Evolutionary conservation across 257 asterid genomes (phyloP), one percentile per base, ranked within the genome.

Genomic region (Datura wrightii): DNA sequence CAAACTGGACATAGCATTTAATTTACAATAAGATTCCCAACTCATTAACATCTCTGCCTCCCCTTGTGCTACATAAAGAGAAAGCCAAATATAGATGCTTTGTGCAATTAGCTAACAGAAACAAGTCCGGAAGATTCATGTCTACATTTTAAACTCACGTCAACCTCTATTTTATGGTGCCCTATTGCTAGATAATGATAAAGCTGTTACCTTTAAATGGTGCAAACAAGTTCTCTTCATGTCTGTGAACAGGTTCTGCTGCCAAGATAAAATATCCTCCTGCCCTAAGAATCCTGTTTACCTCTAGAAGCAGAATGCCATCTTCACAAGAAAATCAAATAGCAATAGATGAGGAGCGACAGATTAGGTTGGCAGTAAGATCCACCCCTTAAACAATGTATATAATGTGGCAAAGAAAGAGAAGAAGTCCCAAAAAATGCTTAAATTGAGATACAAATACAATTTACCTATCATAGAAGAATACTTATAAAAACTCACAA

Each of bases 241-340:
- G 60, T 80, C 74, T 46, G 66, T 82, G 82, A 83, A 84, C 83
- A 34, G 89, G 83, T 86, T 59, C 86, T 66, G 88, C 87, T 44
- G 86, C 88, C 95, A 89, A 87, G 58, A 91, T 86, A 76, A 92
- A 93, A 91, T 84, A 88, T 83, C 94, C 94, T 84, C 97, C 97
- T 39, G 89, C 95, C 84, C 97, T 87, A n/a, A 93, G 92, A 34
- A 93, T 70, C 88, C 95, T 90, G 89, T 93, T 93, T 14, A 90
- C 92, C 92, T 93, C 95, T 18, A 93, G 92, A 80, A 92, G 94
- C 85, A 91, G 86, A 87, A 90, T 83, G 66, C 97, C 97, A 83
- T 84, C 97, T 92, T 86, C 89, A 84, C 67, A 56, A 71, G 54
- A 78, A 69, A 39, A 69, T 79, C 69, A 70, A 79, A 8, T 41